A percentile compares a stretch with the other conserved stretches of the same genome.
Conservation (phyloP, 495 filamentous ascomycete genomes). For the Penicillium crystallinum region DNA sequence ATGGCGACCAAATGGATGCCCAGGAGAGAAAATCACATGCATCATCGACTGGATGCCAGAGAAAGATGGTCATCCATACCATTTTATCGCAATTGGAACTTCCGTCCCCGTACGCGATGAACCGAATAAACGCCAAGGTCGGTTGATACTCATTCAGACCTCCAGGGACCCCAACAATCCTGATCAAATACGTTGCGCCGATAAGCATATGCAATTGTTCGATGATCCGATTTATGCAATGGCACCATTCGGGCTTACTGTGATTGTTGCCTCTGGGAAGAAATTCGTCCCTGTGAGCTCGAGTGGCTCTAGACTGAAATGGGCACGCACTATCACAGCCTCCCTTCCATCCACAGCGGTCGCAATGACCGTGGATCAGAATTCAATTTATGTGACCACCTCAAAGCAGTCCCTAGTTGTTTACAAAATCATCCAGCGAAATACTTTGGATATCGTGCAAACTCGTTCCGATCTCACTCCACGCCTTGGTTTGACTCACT, state of each 20-base stretch:
- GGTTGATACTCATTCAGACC: constrained; percentile 35
- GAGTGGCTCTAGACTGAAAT: constrained; percentile 27
- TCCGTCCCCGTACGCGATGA: constrained; percentile 18
- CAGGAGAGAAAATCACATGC: constrained; percentile 46
- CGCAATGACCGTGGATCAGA: constrained; percentile 35
- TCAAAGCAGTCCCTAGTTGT: constrained; percentile 38
- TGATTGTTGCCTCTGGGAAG: constrained; percentile 38
- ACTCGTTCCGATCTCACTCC: constrained; percentile 24
- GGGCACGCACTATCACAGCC: constrained; percentile 25
- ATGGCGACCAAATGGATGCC: constrained; percentile 31
- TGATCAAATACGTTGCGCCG: constrained; percentile 27
- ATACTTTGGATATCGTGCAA: constrained; percentile 23
- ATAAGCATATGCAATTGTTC: constrained; percentile 36
- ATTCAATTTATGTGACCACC: constrained; percentile 42
- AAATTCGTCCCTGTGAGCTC: constrained; percentile 34
- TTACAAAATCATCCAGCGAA: constrained; percentile 23
- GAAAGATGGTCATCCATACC: constrained; percentile 36
- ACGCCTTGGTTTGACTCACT: constrained; percentile 38
- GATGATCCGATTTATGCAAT: constrained; percentile 39
- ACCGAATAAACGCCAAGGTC: constrained; percentile 21
- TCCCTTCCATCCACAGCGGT: constrained; percentile 38
- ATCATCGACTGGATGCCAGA: constrained; percentile 47
- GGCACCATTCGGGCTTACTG: constrained; percentile 34
- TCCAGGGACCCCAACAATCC: constrained; percentile 22
- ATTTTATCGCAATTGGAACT: constrained; percentile 45